These are phyloP conservation scores for Fremontodendron californicum DNA, from an alignment of 345 rosid genomes.

Conservation along the genomic window DNA sequence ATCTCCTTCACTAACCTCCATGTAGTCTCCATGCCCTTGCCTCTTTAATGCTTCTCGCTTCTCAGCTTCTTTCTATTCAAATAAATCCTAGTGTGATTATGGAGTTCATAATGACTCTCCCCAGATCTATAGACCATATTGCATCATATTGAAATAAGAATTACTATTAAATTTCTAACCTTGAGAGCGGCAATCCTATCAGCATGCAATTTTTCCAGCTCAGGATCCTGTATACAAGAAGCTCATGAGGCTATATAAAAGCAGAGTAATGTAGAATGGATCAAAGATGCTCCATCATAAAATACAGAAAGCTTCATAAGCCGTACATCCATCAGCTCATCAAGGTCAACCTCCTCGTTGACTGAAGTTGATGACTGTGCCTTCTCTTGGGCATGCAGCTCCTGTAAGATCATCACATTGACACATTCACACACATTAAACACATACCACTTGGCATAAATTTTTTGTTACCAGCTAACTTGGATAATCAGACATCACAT, in stretches of 20 bases:
- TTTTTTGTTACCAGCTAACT: neutral
- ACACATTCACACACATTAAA: slow-evolving; percentile 14
- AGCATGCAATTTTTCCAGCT: slow-evolving; percentile 83
- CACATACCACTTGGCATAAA: neutral
- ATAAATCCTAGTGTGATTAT: slow-evolving; percentile 20
- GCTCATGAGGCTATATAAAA: slow-evolving; percentile 9
- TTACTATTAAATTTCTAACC: slow-evolving; percentile 34
- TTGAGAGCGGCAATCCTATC: slow-evolving; percentile 93
- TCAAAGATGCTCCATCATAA: neutral
- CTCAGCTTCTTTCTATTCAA: slow-evolving; percentile 82
- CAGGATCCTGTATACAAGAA: slow-evolving; percentile 69
- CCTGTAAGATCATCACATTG: slow-evolving; percentile 39
- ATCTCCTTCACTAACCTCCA: slow-evolving; percentile 86
- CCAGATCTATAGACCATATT: slow-evolving; percentile 1
- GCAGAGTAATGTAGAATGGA: neutral
- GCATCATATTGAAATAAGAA: neutral
- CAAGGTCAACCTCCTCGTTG: slow-evolving; percentile 77
- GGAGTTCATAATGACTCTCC: slow-evolving; percentile 23
- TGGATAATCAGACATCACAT: neutral
- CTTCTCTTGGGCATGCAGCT: slow-evolving; percentile 67
- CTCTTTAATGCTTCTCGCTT: slow-evolving; percentile 71
- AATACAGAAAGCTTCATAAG: slow-evolving; percentile 3
- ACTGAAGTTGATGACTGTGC: slow-evolving; percentile 49
- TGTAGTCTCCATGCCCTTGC: slow-evolving; percentile 90
- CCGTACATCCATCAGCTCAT: slow-evolving; percentile 95